These are phyloP conservation scores for Psophocarpus tetragonolobus DNA, from an alignment of 306 rosid species.

Conservation along the genomic window DNA sequence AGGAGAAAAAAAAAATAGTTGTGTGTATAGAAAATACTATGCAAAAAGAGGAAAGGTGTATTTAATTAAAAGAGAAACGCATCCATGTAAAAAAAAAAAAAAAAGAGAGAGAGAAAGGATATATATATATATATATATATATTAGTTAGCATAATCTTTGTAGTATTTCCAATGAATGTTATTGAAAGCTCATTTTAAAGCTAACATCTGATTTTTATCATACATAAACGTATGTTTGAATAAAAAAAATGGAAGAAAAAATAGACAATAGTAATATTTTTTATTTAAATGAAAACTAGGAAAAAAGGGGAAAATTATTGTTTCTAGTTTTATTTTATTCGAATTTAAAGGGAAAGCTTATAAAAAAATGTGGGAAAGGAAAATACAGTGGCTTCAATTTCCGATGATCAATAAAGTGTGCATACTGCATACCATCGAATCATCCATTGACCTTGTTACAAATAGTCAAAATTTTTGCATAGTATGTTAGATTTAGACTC, in stretches of 20 bases:
- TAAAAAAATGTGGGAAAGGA: not conserved
- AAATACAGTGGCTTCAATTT: not conserved
- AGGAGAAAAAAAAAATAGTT: not conserved
- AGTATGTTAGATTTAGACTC: not conserved
- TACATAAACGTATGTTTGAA: not conserved
- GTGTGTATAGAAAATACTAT: no score
- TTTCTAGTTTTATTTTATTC: not conserved
- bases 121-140: no score
- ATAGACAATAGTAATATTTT: not conserved
- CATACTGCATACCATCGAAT: no score
- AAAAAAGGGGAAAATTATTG: not conserved
- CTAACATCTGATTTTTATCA: no score
- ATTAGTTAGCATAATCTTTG: no score
- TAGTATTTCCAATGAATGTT: no score
- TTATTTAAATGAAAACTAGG: not conserved
- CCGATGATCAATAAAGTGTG: not conserved
- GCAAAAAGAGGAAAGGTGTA: no score
- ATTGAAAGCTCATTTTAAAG: no score
- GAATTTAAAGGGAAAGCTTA: no score
- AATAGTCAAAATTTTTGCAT: not conserved
- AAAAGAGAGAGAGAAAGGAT: no score
- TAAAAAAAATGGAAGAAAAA: not conserved
- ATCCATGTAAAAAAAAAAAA: no score
- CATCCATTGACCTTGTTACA: not conserved
- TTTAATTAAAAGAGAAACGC: no score